Evolutionary conservation across 768 basidiomycete species (phyloP), one percentile per base, ranked within the genome.

Genomic region (Amanita molliuscula): DNA sequence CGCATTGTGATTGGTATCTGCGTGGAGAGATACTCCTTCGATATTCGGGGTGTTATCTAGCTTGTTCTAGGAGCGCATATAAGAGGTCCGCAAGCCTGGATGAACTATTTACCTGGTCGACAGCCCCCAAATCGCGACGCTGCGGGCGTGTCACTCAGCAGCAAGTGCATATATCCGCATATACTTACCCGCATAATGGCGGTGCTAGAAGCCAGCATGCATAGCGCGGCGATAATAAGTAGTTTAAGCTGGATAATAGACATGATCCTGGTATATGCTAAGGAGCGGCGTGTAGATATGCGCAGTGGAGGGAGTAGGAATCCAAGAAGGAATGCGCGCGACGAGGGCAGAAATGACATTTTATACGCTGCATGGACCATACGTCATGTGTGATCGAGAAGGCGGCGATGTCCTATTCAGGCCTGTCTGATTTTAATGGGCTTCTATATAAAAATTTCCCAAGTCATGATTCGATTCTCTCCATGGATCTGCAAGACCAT

Each of bases 381-480:
- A 47, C 46, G 46, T 47, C 46, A 47, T 47, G n/a, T 6, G 16
- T 11, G 33, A 35, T 46, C 29, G 43, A 13, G 15, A 44, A 10
- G n/a, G 26, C 11, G 16, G 41, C 31, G 11, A 31, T 37, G 16
- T 21, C 37, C 37, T 20, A 15, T 11, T n/a, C 15, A 35, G 8
- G 8, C 15, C 8, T 9, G 33, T 3, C 8, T 33, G 15, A 31
- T 31, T 31, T 11, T 31, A 6, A 5, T 31, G 33, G 8, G 6
- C 8, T 15, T 25, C 15, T 26, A n/a, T 42, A 16, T 42, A 25
- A 23, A n/a, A 20, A 18, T 11, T 18, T 16, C 4, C 6, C 18
- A 6, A 8, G 3, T 16, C 18, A 21, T 5, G 6, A n/a, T n/a
- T 0, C 3, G 5, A 26, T 5, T 44, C 6, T 9, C 43, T 29